Evolutionary conservation across 306 rosid species (phyloP).

Genomic region (Quercus berberidifolia): DNA sequence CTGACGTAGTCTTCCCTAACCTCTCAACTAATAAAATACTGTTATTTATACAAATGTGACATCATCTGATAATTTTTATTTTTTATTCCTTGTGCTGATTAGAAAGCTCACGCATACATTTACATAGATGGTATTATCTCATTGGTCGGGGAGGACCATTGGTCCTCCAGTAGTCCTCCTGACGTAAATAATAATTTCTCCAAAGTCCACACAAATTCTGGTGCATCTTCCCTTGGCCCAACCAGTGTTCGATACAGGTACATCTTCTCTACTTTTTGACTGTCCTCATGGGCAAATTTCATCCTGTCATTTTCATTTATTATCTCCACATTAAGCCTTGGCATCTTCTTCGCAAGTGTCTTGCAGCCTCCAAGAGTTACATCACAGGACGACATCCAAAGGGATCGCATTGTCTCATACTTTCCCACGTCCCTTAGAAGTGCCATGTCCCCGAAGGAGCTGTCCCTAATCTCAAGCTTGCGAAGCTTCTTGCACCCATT

Average conservation of each 20-base stretch:
- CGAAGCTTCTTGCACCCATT: constrained; percentile 94
- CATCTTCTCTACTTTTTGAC: constrained; percentile 71
- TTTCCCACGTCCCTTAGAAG: constrained; percentile 87
- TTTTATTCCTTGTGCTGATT: too few species aligned
- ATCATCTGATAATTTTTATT: too few species aligned
- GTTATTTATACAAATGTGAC: too few species aligned
- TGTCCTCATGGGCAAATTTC: constrained; percentile 40
- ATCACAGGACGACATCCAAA: constrained; percentile 97
- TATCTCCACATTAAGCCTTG: constrained; percentile 82
- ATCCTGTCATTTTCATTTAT: constrained; percentile 55
- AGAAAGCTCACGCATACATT: too few species aligned
- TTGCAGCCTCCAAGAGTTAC: constrained; percentile 84
- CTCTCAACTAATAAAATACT: too few species aligned
- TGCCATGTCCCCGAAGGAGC: constrained; percentile 81
- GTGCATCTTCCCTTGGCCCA: constrained; percentile 80
- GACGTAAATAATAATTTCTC: background rate
- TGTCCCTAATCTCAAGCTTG: constrained; percentile 88
- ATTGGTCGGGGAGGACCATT: too few species aligned
- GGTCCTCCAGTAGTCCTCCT: too few species aligned
- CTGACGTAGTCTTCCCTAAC: too few species aligned
- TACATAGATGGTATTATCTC: too few species aligned
- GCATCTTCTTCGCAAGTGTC: constrained; percentile 69
- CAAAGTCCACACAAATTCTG: constrained; percentile 79
- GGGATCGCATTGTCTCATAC: constrained; percentile 99
- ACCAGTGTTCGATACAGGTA: constrained; percentile 76